Evolutionary conservation across 306 rosid genomes (phyloP), one percentile per base, ranked within the genome.

Genomic region (Leucaena leucocephala): DNA sequence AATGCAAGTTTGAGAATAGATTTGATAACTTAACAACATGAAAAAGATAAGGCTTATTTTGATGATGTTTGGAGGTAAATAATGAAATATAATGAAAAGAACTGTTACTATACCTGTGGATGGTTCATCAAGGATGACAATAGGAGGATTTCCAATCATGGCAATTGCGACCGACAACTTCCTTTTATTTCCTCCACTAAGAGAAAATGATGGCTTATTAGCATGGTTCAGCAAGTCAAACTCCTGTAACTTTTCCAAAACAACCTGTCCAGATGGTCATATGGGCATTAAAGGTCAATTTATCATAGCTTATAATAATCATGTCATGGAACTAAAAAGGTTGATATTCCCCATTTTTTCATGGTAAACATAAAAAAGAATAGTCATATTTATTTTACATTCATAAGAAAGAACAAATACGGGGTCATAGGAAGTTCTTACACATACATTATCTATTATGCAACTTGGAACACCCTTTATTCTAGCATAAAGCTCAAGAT

Each of bases 141-240:
- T 91, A 62, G 98, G 93, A 83, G 98, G 98, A 84, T 94, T 97
- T 73, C 97, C 98, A 54, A 94, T 85, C 98, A 94, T 94, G 21
- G 98, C 97, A 83, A 94, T 90, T 76, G 98, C 97, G 17, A 94
- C 98, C 68, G 98, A 92, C 48, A 92, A 87, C 87, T 94, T 94
- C 74, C 98, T 90, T 86, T 94, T 94, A 92, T 94, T 94, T 74
- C 98, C 98, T 70, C 97, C 97, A 80, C 98, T 94, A 46, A 92
- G 93, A n/a, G 94, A 80, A 84, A 88, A 92, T 21, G 98, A 90
- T 42, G 98, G 98, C 78, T 94, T 94, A 76, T 87, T 79, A 35
- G 97, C 94, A 87, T 90, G 94, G 87, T 88, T 90, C 84, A 90
- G 79, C 86, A 94, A 92, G 88, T 88, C 97, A 94, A 94, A 94